Evolutionary conservation across 768 basidiomycete species (phyloP), one percentile per base, ranked within the genome.

Genomic region (Flagelloscypha sp.): DNA sequence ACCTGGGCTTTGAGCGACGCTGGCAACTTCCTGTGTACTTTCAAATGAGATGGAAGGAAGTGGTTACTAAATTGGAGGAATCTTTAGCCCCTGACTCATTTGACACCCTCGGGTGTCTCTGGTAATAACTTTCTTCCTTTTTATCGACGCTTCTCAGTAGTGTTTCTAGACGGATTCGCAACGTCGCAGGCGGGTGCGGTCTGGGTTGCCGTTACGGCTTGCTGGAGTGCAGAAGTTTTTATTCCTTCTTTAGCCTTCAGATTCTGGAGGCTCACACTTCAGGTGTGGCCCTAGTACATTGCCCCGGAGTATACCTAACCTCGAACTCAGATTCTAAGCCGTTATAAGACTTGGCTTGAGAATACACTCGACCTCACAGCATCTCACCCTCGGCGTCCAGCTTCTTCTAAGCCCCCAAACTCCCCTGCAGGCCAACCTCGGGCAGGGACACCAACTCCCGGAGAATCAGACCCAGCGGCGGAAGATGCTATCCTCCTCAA

Each of bases 11-110:
- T 51, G 76, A 84, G 50, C 70, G 74, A 41, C 73, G 90, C 23
- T 99, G 95, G 93, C 95, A 98, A 53, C 70, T 99, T 3, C 86
- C 89, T 1, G 84, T 98, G 7, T 98, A 98, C 54, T 98, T 94
- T 55, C 95, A 99, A 50, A 64, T 99, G 41, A 74, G 94, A 28
- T 94, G 93, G 89, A 95, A 95, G 58, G 94, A 95, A 50, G 85
- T 94, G 34, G 76, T 92, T 1, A 61, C 70, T 1, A 68, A 65
- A 33, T 59, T 95, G 11, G 95, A 99, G 59, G 79, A 81, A 9
- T 57, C 62, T 2, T 58, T 98, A 10, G 51, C 57, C 12, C 48
- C 50, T 13, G 56, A 62, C 16, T 57, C n/a, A n/a, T n/a, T n/a
- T n/a, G n/a, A n/a, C n/a, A n/a, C n/a, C n/a, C n/a, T n/a, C n/a